Conservation (phyloP, 306 rosid species). For the Vicia villosa region DNA sequence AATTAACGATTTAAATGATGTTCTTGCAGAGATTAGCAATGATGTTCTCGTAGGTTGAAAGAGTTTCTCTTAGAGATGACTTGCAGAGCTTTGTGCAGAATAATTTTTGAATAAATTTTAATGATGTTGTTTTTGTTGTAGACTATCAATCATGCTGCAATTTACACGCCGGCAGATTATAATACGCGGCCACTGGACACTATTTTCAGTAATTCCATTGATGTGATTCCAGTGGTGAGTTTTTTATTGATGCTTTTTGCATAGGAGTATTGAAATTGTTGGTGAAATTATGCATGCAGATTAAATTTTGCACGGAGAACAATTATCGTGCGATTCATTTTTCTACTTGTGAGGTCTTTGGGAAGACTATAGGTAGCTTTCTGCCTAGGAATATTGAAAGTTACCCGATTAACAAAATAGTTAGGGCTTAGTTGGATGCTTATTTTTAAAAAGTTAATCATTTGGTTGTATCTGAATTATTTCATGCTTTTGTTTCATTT, state of each 20-base stretch:
- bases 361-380: conserved; percentile 84
- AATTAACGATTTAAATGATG: no score
- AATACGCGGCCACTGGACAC: conserved; percentile 85
- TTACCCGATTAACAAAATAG: conserved; percentile 8
- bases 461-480: not conserved
- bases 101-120: not conserved
- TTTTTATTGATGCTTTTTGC: not conserved
- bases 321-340: conserved; percentile 80
- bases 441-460: not conserved
- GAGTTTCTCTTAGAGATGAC: no score
- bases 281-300: conserved; percentile 42
- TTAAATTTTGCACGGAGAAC: conserved; percentile 71
- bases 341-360: conserved; percentile 87
- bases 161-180: conserved; percentile 87
- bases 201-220: conserved; percentile 79
- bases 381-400: conserved; percentile 80
- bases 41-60: no score
- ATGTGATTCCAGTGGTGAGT: conserved; percentile 83
- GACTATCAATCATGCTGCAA: conserved; percentile 89
- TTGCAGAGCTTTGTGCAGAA: no score
- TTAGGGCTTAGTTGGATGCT: no score
- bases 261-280: not conserved
- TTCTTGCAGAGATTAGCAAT: no score
- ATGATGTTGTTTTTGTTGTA: conserved; percentile 17
- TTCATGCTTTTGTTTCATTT: not conserved